A percentile compares a stretch with the other conserved stretches of the same genome.
phyloP scores from a whole-genome alignment of 2,329 filamentous ascomycete species.

The Neophaeococcomyces mojaviensis region DNA sequence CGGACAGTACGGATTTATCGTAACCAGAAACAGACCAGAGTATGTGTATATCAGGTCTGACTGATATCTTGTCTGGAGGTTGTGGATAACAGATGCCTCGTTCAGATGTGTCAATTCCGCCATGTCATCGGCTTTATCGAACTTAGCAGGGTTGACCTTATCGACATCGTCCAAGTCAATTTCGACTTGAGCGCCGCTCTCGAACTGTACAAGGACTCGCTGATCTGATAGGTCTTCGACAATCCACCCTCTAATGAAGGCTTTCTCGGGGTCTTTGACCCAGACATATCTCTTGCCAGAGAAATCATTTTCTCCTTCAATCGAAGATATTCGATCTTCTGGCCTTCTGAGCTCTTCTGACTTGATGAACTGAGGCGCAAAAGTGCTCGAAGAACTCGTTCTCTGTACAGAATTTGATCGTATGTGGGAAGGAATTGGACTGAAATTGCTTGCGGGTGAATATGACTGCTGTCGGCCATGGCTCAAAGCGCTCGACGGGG shows the following conservation, averaged over 20 bases:
- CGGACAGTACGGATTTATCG: constrained; percentile 92
- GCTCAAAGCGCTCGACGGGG: constrained; percentile 35
- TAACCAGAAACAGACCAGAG: constrained; percentile 91
- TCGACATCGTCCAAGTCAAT: constrained; percentile 82
- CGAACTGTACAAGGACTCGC: constrained; percentile 77
- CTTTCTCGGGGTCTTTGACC: constrained; percentile 77
- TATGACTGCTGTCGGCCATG: constrained; percentile 66
- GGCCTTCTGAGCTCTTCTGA: constrained; percentile 63
- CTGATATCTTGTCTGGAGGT: constrained; percentile 89
- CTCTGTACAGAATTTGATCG: constrained; percentile 50
- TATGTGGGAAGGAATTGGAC: constrained; percentile 32
- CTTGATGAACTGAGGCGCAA: constrained; percentile 94
- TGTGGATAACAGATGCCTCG: constrained; percentile 95
- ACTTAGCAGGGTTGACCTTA: constrained; percentile 98
- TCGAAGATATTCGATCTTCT: constrained; percentile 54
- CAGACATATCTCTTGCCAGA: constrained; percentile 98
- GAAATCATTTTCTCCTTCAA: constrained; percentile 97
- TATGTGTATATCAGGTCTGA: constrained; percentile 96
- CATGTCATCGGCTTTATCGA: constrained; percentile 99
- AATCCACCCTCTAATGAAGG: constrained; percentile 89
- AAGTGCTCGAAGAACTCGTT: constrained; percentile 63
- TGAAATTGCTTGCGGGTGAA: constrained; percentile 46
- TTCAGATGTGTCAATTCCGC: constrained; percentile 96
- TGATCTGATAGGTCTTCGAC: constrained; percentile 68
- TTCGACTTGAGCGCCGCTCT: constrained; percentile 85